Base-by-base conservation (phyloP, 805 yeast species). In the Kregervanrija fluxuum region DNA sequence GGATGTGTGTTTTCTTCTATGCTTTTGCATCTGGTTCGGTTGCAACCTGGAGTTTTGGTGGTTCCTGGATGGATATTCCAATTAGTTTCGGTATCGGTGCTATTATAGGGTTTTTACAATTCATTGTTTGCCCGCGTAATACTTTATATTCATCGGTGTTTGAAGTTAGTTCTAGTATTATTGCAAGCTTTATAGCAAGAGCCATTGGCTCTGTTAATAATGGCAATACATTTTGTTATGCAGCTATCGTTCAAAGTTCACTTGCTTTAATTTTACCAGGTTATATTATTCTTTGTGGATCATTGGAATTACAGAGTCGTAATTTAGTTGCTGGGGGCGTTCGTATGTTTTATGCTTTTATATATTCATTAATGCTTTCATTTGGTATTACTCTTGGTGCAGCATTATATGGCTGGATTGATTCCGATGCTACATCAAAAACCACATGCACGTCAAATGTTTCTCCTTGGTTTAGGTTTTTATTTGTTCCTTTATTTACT, bases 371-470 rank as follows among this genome's bases (percentile, higher is more conserved):
- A 51, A 88, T 90, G 65, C 70, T 90, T 42, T 93, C 96, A 8
- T 91, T 91, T 65, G 98, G 98, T 37, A 86, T 91, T 51, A 89
- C 97, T 0, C 67, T 91, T 45, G 98, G 98, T 1, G 86, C 96
- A 5, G 95, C 95, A 0, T 68, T 91, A 35, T 91, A 86, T 59
- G 98, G 98, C 4, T 91, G 97, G 97, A 85, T 88, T 44, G 95
- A 90, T 55, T 60, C 68, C n/a, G 64, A 71, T 50, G 95, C 95
- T 2, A 81, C 85, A 0, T 75, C 79, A 14, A 72, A 70, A 13
- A 76, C 84, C 1, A 65, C 75, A 1, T 87, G 95, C 58, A 61
- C 72, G 0, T 62, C 67, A 0, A 59, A 66, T 34, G 64, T 89
- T 17, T 74, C 78, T 42, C 82, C 77, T 1, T 71, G 73, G 70